Base-by-base conservation (phyloP, 495 filamentous ascomycete genomes). In the Annulohypoxylon moriforme region DNA sequence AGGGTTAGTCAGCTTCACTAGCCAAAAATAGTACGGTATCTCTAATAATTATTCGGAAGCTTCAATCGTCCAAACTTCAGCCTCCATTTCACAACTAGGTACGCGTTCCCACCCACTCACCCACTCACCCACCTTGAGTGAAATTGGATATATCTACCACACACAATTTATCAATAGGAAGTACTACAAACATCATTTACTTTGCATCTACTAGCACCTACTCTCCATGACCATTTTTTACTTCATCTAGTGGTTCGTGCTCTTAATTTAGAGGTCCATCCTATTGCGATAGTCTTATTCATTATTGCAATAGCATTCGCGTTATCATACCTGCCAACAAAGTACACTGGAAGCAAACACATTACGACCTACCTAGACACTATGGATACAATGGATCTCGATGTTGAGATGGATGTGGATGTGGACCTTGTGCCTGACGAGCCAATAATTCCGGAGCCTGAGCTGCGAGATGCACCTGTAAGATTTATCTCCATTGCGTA, bases 331-430 rank as follows among this genome's bases (percentile, higher is more conserved):
- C 22, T 18, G 8, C 14, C 56, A 42, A 25, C 56, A 14, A 59
- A 7, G 22, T 16, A 42, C 22, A 10, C 20, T 27, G 44, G 34
- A 36, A 59, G 56, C 44, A 29, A 59, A 14, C n/a, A n/a, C n/a
- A n/a, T n/a, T n/a, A 25, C 46, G 6, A 24, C 1, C 47, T 22
- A 20, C 25, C 11, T 46, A 46, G 68, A 22, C 72, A 56, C 67
- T 20, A 77, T 76, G 70, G 68, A 75, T 44, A 81, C 67, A 52
- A 92, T 92, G 90, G 92, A 94, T 77, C 89, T 93, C 58, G 92
- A 94, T 53, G 91, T 94, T 78, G 92, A 94, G 56, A 86, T 86
- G 83, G 84, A 84, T 56, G 78, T 93, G 56, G 90, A 92, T 71
- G 78, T 91, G 20, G 89, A 88, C 66, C 78, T 83, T 73, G 76